These are phyloP conservation scores for Candida gigantensis DNA, from an alignment of 1,139 yeast species.

Conservation along the genomic window DNA sequence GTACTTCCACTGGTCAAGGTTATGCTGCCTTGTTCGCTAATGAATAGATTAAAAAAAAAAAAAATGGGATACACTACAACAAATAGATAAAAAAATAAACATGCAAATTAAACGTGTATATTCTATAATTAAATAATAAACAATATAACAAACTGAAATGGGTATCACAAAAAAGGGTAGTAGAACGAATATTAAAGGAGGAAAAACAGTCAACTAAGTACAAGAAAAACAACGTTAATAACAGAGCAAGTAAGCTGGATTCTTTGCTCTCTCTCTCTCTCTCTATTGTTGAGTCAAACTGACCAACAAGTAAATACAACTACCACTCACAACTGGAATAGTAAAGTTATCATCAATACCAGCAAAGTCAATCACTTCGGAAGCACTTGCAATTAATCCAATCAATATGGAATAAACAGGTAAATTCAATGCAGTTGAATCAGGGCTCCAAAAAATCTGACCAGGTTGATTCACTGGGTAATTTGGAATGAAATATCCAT, in stretches of 20 bases:
- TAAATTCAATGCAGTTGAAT: slow-evolving; percentile 56
- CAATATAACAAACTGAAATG: no score
- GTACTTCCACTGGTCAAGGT: slow-evolving; percentile 47
- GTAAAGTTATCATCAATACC: slow-evolving; percentile 91
- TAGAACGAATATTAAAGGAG: not conserved
- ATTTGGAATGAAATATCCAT: slow-evolving; percentile 74
- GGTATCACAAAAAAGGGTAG: not conserved
- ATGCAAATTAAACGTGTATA: not conserved
- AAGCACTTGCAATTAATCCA: slow-evolving; percentile 80
- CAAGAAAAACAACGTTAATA: not conserved
- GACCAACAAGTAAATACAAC: slow-evolving; percentile 54
- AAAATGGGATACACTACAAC: slow-evolving; percentile 17
- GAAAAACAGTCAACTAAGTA: slow-evolving; percentile 1
- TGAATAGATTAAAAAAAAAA: slow-evolving; percentile 18
- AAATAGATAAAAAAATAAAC: not conserved
- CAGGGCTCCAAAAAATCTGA: slow-evolving; percentile 64
- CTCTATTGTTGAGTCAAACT: slow-evolving; percentile 19
- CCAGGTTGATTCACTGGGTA: slow-evolving; percentile 49
- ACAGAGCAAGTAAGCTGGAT: not conserved
- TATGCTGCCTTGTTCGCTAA: slow-evolving; percentile 39
- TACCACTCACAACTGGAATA: slow-evolving; percentile 82
- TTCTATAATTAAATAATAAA: slow-evolving; percentile 1
- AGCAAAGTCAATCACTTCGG: slow-evolving; percentile 76
- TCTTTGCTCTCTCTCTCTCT: no score
- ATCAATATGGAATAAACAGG: slow-evolving; percentile 56